Evolutionary conservation across 768 basidiomycete species (phyloP), one percentile per base, ranked within the genome.

Genomic region (Rhodotorula taiwanensis): DNA sequence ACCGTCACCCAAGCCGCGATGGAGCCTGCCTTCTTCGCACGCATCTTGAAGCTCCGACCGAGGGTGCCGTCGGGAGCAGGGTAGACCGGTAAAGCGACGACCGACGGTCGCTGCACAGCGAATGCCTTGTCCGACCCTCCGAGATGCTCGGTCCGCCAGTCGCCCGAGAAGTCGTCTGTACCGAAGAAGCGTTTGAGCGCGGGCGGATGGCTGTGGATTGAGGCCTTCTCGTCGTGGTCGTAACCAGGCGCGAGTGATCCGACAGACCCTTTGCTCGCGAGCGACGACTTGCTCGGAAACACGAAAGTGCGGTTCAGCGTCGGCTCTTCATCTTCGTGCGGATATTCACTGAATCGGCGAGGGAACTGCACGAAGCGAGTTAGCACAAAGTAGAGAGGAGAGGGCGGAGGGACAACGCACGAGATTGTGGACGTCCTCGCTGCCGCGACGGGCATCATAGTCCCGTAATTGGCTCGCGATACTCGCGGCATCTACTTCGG

Each of bases 81-180:
- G 44, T 68, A 68, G 10, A 68, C 67, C 8, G 67, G 67, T 3
- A 68, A 52, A 14, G 67, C 67, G n/a, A 68, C 67, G 59, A 68
- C 63, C 28, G 58, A 60, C 21, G 67, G 67, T 0, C 67, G 58
- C 14, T 56, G 62, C 30, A 50, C 28, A 10, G 52, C 43, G 43
- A 52, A 54, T 18, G 62, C 52, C 25, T 48, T 48, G 8, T 42
- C 51, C 21, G 58, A 54, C 11, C 50, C 25, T 11, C 67, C 67
- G 28, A 68, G 52, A 34, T 64, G 34, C 59, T 68, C 67, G 33
- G 62, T 68, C 18, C 58, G 44, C 67, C 67, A 68, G 1, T 52
- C 62, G 18, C 57, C 44, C 11, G 39, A 30, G 39, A 39, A 41
- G 8, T 21, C 52, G 36, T 23, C 52, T n/a, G 21, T 21, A 27